Percentiles rank a stretch among this genome's conserved stretches.
Evolutionary conservation across 768 basidiomycete genomes (phyloP).

Genomic region (Phanerodontia chrysosporium): DNA sequence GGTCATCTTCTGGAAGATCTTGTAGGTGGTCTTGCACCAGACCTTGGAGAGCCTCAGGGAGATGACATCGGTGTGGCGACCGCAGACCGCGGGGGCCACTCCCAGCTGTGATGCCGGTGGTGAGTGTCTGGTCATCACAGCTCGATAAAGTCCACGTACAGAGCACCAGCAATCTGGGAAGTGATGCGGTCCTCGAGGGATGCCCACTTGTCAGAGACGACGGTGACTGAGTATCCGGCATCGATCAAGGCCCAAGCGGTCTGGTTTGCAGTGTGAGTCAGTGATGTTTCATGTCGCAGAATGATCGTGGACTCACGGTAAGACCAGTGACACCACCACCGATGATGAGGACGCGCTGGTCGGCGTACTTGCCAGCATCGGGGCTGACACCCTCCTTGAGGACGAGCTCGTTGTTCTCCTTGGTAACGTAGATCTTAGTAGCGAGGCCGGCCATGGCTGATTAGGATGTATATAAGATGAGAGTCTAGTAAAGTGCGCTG

Average conservation of each 20-base stretch:
- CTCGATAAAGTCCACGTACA: slow-evolving; percentile 17
- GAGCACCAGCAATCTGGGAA: slow-evolving; percentile 19
- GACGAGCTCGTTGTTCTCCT: slow-evolving; percentile 9
- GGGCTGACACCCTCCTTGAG: slow-evolving; percentile 8
- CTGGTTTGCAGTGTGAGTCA: background rate
- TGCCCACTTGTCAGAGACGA: slow-evolving; percentile 23
- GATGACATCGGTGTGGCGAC: slow-evolving; percentile 31
- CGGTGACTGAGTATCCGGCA: slow-evolving; percentile 32
- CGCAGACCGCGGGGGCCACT: slow-evolving; percentile 38
- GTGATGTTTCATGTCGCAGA: background rate
- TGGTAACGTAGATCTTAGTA: slow-evolving; percentile 11
- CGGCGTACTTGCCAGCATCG: background rate
- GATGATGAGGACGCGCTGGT: slow-evolving; percentile 14
- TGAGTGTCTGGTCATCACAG: too few relatives aligned
- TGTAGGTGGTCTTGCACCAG: slow-evolving; percentile 35
- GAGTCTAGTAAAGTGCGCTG: background rate
- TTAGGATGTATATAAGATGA: background rate
- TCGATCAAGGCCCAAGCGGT: slow-evolving; percentile 30
- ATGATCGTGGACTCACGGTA: slow-evolving; percentile 5
- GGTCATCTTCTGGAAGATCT: slow-evolving; percentile 23
- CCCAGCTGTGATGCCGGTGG: slow-evolving; percentile 34
- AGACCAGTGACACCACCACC: slow-evolving; percentile 22
- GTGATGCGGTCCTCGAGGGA: slow-evolving; percentile 15
- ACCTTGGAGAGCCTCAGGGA: slow-evolving; percentile 30
- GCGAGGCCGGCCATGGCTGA: background rate